phyloP scores from a whole-genome alignment of 345 rosid species.

The Hibiscus mutabilis region DNA sequence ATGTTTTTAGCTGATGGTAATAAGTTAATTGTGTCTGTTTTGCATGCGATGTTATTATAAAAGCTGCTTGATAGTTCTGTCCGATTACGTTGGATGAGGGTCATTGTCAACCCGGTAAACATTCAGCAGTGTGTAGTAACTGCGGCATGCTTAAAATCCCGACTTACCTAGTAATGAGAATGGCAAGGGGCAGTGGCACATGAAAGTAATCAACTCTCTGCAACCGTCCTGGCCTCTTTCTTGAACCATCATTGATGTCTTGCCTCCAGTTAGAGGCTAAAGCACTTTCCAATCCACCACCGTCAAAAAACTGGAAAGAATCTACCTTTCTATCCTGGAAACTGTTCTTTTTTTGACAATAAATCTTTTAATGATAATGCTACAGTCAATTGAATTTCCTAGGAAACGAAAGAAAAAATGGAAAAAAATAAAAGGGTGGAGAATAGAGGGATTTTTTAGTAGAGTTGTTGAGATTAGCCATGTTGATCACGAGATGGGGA shows the following conservation, averaged over 20 bases:
- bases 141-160: neutral
- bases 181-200: neutral
- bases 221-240: neutral
- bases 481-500: too few relatives aligned
- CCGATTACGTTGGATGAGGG: conserved; percentile 4
- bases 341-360: neutral
- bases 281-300: neutral
- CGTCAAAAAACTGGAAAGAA: neutral
- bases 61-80: conserved; percentile 7
- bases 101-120: neutral
- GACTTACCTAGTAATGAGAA: neutral
- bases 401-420: too few relatives aligned
- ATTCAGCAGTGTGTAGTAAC: neutral
- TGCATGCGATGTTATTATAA: neutral
- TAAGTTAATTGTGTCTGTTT: conserved; percentile 2
- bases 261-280: neutral
- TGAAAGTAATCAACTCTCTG: neutral
- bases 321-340: neutral
- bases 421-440: too few relatives aligned
- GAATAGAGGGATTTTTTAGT: too few relatives aligned
- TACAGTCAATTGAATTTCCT: neutral
- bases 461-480: too few relatives aligned
- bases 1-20: neutral
- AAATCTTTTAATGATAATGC: neutral
- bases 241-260: neutral